Evolutionary conservation across 1,284 basidiomycete genomes (phyloP), one percentile per base, ranked within the genome.

Genomic region (Puccinia triticina): DNA sequence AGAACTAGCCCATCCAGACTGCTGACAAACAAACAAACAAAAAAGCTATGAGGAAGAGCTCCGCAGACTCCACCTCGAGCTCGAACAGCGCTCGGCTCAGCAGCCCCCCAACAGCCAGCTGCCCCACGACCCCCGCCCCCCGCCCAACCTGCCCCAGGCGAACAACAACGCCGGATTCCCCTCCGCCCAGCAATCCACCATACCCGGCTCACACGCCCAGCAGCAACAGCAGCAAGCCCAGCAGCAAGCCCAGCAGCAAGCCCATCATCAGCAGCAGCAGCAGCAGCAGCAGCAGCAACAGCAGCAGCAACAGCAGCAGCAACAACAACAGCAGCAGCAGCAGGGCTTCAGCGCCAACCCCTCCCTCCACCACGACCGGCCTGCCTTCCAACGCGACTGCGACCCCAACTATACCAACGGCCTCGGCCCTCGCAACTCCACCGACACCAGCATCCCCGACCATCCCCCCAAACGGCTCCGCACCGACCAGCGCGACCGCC

Each of bases 31-130:
- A 21, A 57, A 29, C n/a, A 21, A 34, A 59, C 43, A 34, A 29
- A 18, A 8, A n/a, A 82, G 80, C 32, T 76, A 82, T 50, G 80
- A 82, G 29, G 80, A 82, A 76, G 80, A 82, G 46, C n/a, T 82
- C 2, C 59, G 80, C 5, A n/a, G 80, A 37, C 53, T 82, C 7
- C 72, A 76, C 23, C 72, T 67, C 50, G 72, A 82, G 57, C 32
- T 82, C 8, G 80, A 82, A 40, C 80, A 75, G 46, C 72, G 80
- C 43, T 46, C 71, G 43, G 23, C 80, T 16, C 80, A 50, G 53
- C 57, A 55, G 59, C 50, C n/a, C 29, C n/a, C 46, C 29, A 26
- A n/a, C 72, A 74, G 18, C 69, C 26, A 55, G 32, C 26, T 55
- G 14, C 46, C n/a, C 40, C 77, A 80, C 40, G 79, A 82, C 29